These are phyloP conservation scores for Flaveria robusta DNA, from an alignment of 129 eudicot species.

Conservation along the genomic window DNA sequence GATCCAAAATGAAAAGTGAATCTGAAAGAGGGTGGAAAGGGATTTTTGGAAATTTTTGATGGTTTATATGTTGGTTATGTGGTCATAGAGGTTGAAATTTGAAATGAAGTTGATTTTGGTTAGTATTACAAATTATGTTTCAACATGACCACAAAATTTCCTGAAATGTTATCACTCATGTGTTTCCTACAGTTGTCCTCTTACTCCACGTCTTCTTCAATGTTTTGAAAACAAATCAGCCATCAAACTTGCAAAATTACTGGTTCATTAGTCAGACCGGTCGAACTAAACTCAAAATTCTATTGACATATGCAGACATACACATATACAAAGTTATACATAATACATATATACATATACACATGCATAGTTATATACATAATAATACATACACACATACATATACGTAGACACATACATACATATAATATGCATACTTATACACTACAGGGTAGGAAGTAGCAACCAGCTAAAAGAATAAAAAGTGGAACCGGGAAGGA, in stretches of 20 bases:
- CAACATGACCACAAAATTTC: conserved; percentile 21
- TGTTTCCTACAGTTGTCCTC: not conserved
- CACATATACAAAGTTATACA: not conserved
- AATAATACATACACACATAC: no score
- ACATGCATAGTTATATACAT: no score
- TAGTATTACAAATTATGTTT: conserved; percentile 25
- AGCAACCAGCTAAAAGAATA: no score
- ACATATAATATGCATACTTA: no score
- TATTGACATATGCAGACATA: not conserved
- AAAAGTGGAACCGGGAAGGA: no score
- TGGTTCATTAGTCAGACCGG: not conserved
- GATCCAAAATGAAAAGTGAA: conserved; percentile 31
- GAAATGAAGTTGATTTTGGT: not conserved
- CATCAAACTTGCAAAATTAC: not conserved
- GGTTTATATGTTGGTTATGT: conserved; percentile 20
- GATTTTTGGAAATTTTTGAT: not conserved
- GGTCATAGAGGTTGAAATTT: conserved; percentile 31
- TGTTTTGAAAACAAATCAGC: no score
- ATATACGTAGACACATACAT: no score
- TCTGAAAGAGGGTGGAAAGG: not conserved
- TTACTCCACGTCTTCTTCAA: not conserved
- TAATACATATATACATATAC: no score
- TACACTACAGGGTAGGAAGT: no score
- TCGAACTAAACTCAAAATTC: not conserved
- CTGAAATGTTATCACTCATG: not conserved